These are phyloP conservation scores for Leishmania amazonensis DNA, from an alignment of 208 protist genomes.

Conservation along the genomic window DNA sequence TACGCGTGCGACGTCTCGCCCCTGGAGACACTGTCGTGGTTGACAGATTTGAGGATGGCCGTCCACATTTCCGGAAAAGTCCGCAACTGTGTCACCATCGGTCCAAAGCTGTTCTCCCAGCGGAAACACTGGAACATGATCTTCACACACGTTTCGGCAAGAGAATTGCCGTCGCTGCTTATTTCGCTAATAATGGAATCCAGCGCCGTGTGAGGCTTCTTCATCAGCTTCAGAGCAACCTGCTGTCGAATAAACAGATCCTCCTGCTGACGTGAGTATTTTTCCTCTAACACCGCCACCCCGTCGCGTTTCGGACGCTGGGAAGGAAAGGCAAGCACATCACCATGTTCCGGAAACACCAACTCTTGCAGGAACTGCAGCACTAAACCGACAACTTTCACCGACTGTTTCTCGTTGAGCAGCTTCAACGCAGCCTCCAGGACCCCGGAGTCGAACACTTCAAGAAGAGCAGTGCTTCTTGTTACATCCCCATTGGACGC, in stretches of 20 bases:
- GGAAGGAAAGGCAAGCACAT: slow-evolving; percentile 82
- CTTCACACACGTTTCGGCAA: slow-evolving; percentile 67
- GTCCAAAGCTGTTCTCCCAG: slow-evolving; percentile 84
- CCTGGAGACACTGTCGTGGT: slow-evolving; percentile 41
- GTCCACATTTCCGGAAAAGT: slow-evolving; percentile 80
- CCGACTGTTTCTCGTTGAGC: slow-evolving; percentile 34
- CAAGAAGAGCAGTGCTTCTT: slow-evolving; percentile 22
- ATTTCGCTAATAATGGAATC: slow-evolving; percentile 70
- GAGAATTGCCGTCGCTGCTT: slow-evolving; percentile 38
- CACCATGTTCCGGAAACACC: slow-evolving; percentile 71
- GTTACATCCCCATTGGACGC: slow-evolving; percentile 17
- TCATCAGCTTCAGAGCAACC: slow-evolving; percentile 71
- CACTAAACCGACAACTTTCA: slow-evolving; percentile 36
- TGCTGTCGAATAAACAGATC: slow-evolving; percentile 80
- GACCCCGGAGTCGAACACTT: slow-evolving; percentile 29
- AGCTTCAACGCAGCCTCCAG: slow-evolving; percentile 41
- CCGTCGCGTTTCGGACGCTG: slow-evolving; percentile 43
- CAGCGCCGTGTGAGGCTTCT: slow-evolving; percentile 70
- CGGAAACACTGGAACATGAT: slow-evolving; percentile 83
- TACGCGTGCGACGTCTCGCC: slow-evolving; percentile 57
- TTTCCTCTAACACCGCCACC: slow-evolving; percentile 41
- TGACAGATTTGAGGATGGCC: slow-evolving; percentile 71
- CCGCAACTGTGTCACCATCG: slow-evolving; percentile 70
- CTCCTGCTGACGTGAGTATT: slow-evolving; percentile 40
- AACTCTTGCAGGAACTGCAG: slow-evolving; percentile 57